phyloP scores from a whole-genome alignment of 768 basidiomycete species.

The Mycena olivaceomarginata region DNA sequence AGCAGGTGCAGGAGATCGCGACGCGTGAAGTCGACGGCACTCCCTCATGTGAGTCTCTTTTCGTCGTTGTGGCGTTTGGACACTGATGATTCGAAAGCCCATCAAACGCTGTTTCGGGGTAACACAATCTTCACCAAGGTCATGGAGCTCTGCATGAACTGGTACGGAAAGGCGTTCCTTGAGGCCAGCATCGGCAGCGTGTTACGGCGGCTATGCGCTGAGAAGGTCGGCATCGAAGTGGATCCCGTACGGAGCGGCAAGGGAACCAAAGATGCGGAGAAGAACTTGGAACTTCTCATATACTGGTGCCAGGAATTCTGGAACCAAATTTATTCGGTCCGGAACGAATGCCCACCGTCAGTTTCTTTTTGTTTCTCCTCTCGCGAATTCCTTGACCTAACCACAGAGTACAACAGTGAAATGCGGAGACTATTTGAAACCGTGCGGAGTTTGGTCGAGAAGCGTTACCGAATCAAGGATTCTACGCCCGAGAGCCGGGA shows the following conservation, averaged over 20 bases:
- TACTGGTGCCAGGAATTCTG: constrained; percentile 90
- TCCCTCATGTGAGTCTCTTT: constrained; percentile 71
- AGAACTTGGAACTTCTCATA: constrained; percentile 80
- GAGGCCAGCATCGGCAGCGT: constrained; percentile 86
- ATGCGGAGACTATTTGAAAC: constrained; percentile 82
- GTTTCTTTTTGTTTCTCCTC: constrained; percentile 52
- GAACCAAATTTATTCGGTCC: constrained; percentile 85
- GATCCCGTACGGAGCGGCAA: constrained; percentile 84
- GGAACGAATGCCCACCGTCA: constrained; percentile 85
- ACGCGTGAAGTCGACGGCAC: constrained; percentile 83
- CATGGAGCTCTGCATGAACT: constrained; percentile 88
- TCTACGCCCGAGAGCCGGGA: constrained; percentile 68
- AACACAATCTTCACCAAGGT: constrained; percentile 83
- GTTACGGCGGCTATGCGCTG: constrained; percentile 81
- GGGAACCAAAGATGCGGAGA: constrained; percentile 76
- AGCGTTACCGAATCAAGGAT: constrained; percentile 70
- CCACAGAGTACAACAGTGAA: constrained; percentile 68
- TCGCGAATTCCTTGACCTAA: constrained; percentile 20
- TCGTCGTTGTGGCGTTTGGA: constrained; percentile 5
- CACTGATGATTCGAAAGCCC: constrained; percentile 66
- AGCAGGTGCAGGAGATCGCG: constrained; percentile 83
- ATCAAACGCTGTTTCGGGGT: constrained; percentile 84
- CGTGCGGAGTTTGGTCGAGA: constrained; percentile 84
- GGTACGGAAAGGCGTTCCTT: constrained; percentile 87
- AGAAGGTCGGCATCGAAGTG: constrained; percentile 88